Evolutionary conservation across 1,284 basidiomycete species (phyloP), one percentile per base, ranked within the genome.

Genomic region (Ustilago hordei): DNA sequence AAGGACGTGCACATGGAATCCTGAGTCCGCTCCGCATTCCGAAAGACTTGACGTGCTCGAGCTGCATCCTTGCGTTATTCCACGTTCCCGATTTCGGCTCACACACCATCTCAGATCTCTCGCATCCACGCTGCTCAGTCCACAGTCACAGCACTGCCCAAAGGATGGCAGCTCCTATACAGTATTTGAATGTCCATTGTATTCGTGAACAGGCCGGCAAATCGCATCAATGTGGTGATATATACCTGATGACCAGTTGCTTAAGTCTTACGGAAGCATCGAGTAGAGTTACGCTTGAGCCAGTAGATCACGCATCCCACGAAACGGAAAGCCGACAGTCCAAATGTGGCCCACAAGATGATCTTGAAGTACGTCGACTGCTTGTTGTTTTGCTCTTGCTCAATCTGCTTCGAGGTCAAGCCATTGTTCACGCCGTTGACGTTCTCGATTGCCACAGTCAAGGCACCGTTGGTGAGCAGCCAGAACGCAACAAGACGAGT

Each of bases 311-410:
- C 31, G 36, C 75, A 81, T 2, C 87, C 87, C 0, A 78, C 19
- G 87, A 98, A 95, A 52, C 95, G 90, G 78, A 98, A 90, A 48
- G 90, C 87, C 6, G 93, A 90, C 28, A 98, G 89, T 7, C 87
- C 91, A 85, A 97, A 96, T 0, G 95, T 98, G 35, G 93, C 92
- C 89, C 93, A 98, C 41, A 98, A 89, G 74, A 98, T 93, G 70
- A 94, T 87, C 32, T 90, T 89, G 87, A 84, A 83, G 64, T 84
- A 81, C 15, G 85, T 79, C 57, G 86, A 80, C 54, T 81, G 79
- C 61, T 83, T 82, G 13, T 65, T 69, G 53, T 36, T 60, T 52
- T 80, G 79, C 66, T 82, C 70, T 84, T 90, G 91, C 62, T 86
- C 66, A 63, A 87, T 87, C 77, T 93, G 86, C 0, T 87, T 65